Conservation (phyloP, 177 flowering plant genomes). For the Vitis hybrid region DNA sequence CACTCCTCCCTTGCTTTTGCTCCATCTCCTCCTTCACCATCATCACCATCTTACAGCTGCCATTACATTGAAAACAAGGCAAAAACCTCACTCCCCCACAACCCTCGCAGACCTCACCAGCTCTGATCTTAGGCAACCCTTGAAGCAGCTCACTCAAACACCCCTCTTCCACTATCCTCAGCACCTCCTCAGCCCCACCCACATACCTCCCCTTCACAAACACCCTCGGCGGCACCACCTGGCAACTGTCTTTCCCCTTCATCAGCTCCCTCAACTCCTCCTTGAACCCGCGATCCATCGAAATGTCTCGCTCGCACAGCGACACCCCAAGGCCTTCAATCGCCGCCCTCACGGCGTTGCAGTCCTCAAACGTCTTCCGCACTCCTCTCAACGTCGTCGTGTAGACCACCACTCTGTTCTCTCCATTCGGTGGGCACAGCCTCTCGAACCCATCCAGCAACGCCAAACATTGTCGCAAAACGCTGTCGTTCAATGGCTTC, state of each 20-base stretch:
- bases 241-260: constrained; percentile 35
- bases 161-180: constrained; percentile 72
- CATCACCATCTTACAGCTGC: constrained; percentile 77
- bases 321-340: constrained; percentile 52
- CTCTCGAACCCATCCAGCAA: constrained; percentile 38
- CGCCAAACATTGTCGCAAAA: background rate
- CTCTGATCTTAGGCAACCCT: constrained; percentile 53
- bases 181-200: constrained; percentile 85
- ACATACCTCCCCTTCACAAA: constrained; percentile 79
- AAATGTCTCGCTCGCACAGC: constrained; percentile 73
- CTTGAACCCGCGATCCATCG: constrained; percentile 82
- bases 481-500: background rate
- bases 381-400: constrained; percentile 82
- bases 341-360: constrained; percentile 68
- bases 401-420: constrained; percentile 69
- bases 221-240: constrained; percentile 57
- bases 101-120: constrained; percentile 66
- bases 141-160: constrained; percentile 40
- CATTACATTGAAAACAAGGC: constrained; percentile 80
- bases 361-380: constrained; percentile 75
- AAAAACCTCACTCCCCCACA: constrained; percentile 84
- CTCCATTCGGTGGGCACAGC: constrained; percentile 64
- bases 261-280: constrained; percentile 69
- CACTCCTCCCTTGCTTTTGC: constrained; percentile 20
- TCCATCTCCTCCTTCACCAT: constrained; percentile 19